phyloP scores from a whole-genome alignment of 768 basidiomycete genomes.

The Fistulinella prunicolor region DNA sequence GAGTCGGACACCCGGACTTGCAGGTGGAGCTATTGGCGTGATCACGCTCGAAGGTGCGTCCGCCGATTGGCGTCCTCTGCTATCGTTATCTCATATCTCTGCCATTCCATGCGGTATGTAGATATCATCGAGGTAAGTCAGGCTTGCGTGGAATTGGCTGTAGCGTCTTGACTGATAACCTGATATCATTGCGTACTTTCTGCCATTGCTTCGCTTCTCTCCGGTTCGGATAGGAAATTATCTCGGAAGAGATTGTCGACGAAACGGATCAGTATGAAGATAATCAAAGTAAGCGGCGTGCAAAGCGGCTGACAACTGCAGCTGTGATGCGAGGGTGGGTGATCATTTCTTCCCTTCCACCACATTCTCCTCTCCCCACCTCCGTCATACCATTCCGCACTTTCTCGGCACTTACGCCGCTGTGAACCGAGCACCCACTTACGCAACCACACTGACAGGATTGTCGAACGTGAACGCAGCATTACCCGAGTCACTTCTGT shows the following conservation, averaged over 20 bases:
- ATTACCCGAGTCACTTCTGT: slow-evolving; percentile 24
- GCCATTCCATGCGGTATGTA: slow-evolving; percentile 19
- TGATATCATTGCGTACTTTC: neutral
- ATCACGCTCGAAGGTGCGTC: slow-evolving; percentile 76
- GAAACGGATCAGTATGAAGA: slow-evolving; percentile 91
- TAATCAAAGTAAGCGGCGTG: slow-evolving; percentile 75
- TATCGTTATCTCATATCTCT: neutral
- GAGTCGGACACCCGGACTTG: slow-evolving; percentile 74
- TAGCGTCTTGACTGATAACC: too few species aligned
- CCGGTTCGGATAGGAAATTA: slow-evolving; percentile 72
- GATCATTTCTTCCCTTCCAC: neutral
- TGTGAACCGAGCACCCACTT: neutral
- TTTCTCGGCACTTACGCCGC: too few species aligned
- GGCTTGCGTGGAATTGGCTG: slow-evolving; percentile 6
- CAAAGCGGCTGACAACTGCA: slow-evolving; percentile 67
- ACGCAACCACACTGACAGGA: slow-evolving; percentile 30
- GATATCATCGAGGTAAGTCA: slow-evolving; percentile 68
- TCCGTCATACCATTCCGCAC: too few species aligned
- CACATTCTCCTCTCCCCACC: neutral
- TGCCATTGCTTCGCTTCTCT: neutral
- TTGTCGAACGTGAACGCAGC: slow-evolving; percentile 52
- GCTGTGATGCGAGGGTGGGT: slow-evolving; percentile 75
- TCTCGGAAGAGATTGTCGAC: slow-evolving; percentile 93
- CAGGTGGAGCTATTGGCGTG: slow-evolving; percentile 87
- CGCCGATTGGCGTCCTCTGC: neutral